A percentile compares a stretch with the other conserved stretches of the same genome.
These are phyloP conservation scores for Talaromyces sp. DNA, from an alignment of 2,329 filamentous ascomycete genomes.

Conservation along the genomic window DNA sequence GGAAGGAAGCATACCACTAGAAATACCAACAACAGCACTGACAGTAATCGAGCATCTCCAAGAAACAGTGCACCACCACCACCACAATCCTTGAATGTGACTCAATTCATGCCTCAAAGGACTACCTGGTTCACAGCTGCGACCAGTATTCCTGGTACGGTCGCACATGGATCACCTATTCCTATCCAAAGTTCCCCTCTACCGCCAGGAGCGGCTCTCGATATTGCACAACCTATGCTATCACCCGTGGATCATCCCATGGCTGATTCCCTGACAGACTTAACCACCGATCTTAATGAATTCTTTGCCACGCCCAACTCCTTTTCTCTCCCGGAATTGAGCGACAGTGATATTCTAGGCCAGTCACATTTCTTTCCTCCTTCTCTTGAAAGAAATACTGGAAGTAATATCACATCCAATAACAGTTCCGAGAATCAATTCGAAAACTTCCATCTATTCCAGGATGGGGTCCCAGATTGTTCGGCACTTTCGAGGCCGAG, in stretches of 20 bases:
- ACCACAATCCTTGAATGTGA: neutral
- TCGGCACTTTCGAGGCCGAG: neutral
- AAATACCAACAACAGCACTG: neutral
- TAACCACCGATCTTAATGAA: constrained; percentile 19
- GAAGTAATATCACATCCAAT: neutral
- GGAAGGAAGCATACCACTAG: neutral
- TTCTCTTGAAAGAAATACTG: neutral
- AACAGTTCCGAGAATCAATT: neutral
- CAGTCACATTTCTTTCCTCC: neutral
- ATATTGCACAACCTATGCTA: neutral
- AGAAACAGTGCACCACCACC: neutral
- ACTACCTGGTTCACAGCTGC: neutral
- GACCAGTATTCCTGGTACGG: neutral
- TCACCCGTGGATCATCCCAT: neutral
- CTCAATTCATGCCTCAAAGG: neutral
- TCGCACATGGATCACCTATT: neutral
- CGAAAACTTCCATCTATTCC: neutral
- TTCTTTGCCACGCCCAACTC: constrained; percentile 20
- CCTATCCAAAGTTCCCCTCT: neutral
- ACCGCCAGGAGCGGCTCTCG: neutral
- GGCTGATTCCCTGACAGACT: neutral
- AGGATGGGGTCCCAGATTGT: neutral
- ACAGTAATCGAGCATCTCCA: neutral
- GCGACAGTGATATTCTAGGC: neutral
- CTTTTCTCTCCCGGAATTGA: constrained; percentile 9